Evolutionary conservation across 148 eudicot species (phyloP).

Genomic region (Vaccinium macrocarpon): DNA sequence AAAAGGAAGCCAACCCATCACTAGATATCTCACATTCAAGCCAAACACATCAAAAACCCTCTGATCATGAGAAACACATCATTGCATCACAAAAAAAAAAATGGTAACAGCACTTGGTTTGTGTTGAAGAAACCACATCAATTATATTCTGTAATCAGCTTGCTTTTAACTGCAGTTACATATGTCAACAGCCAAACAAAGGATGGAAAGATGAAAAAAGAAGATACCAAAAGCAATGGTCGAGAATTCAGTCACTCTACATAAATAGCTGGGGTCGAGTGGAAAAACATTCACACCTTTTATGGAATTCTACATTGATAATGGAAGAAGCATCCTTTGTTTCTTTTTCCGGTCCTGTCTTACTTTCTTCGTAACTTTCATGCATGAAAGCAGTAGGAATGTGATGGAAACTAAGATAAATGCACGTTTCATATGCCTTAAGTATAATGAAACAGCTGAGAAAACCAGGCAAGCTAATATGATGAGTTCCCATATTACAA

Average conservation of each 20-base stretch:
- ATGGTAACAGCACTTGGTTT: background rate
- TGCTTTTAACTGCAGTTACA: constrained; percentile 21
- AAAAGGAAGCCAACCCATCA: background rate
- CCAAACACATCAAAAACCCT: background rate
- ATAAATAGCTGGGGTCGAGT: background rate
- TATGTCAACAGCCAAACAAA: constrained; percentile 16
- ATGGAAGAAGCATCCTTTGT: constrained; percentile 98
- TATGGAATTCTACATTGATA: constrained; percentile 58
- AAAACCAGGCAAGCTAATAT: constrained; percentile 87
- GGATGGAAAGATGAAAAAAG: background rate
- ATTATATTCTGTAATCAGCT: constrained; percentile 22
- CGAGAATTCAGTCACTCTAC: constrained; percentile 21
- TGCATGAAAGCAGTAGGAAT: constrained; percentile 65
- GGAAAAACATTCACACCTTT: background rate
- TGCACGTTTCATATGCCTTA: constrained; percentile 78
- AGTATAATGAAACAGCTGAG: constrained; percentile 81
- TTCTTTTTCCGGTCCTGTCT: constrained; percentile 87
- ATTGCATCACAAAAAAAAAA: background rate
- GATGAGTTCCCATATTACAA: constrained; percentile 93
- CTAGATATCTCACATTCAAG: background rate
- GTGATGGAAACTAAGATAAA: constrained; percentile 62
- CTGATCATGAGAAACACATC: background rate
- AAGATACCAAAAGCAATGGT: constrained; percentile 21
- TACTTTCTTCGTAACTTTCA: constrained; percentile 90
- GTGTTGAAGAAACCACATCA: constrained; percentile 8